phyloP scores from a whole-genome alignment of 148 eudicot species.

The Dianthus caryophyllus region DNA sequence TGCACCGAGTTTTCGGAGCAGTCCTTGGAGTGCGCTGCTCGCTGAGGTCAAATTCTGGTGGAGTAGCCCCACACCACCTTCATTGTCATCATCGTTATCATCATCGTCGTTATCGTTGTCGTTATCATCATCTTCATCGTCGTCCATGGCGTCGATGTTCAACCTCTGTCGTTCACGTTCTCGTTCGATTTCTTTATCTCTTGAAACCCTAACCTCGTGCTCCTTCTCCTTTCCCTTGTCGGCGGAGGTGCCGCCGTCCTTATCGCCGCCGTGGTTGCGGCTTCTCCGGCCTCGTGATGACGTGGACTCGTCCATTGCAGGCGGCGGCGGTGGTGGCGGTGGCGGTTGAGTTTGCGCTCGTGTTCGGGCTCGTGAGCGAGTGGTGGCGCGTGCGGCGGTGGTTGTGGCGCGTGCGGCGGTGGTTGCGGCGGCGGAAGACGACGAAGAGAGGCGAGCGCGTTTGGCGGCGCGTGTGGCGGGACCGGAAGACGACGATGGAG shows the following conservation, averaged over 20 bases:
- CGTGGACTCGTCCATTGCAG: conserved; percentile 52
- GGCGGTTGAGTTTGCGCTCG: conserved; percentile 4
- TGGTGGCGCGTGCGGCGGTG: conserved; percentile 28
- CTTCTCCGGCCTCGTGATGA: conserved; percentile 64
- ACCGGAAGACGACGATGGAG: conserved; percentile 66
- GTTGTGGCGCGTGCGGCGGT: conserved; percentile 24
- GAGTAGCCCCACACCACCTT: conserved; percentile 66
- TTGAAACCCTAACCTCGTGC: conserved; percentile 58
- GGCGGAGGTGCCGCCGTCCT: too few relatives aligned
- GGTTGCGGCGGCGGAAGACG: conserved; percentile 27
- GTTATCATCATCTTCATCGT: conserved; percentile 17
- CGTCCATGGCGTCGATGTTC: conserved; percentile 34
- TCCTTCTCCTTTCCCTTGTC: conserved; percentile 78
- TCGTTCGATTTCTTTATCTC: conserved; percentile 44
- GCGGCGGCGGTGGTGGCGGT: conserved; percentile 15
- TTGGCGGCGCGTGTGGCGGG: conserved; percentile 58
- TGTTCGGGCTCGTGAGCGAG: conserved; percentile 47
- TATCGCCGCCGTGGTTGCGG: conserved; percentile 35
- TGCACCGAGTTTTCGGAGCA: conserved; percentile 84
- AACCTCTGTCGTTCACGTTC: conserved; percentile 38
- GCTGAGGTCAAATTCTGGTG: conserved; percentile 91
- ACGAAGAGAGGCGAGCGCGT: conserved; percentile 45
- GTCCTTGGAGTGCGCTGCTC: conserved; percentile 92
- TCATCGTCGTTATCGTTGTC: conserved; percentile 50
- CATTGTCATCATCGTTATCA: conserved; percentile 59